Evolutionary conservation across 140 eudicot species (phyloP), one percentile per base, ranked within the genome.

Genomic region (Senecio squalidus): DNA sequence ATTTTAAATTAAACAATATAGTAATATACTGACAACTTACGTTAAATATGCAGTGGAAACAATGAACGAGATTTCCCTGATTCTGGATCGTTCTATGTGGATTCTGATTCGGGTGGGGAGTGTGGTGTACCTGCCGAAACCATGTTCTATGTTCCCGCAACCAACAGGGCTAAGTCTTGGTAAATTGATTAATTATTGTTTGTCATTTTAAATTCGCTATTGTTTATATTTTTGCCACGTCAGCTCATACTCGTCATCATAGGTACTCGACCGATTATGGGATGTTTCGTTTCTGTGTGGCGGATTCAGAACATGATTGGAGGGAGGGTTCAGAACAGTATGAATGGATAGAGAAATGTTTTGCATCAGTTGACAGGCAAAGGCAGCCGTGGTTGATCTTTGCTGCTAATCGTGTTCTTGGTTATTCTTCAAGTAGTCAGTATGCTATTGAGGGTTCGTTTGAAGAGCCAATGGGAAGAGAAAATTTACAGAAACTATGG

Each of bases 311-410:
- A 59, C 83, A 80, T 40, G 87, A 80, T 59, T 76, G 80, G 83
- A 80, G 83, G 55, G 78, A 76, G 58, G 83, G 83, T 21, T 68
- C 83, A 0, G 87, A 80, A 59, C 87, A 80, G 49, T 66, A 72
- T 17, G 34, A 46, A 34, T 80, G 74, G 69, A 46, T 80, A 53
- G 86, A 80, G 64, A 18, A 72, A 28, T 76, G 86, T 50, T 62
- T 80, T 11, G 80, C 86, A 15, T 72, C 82, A 14, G 82, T 60
- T 14, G 80, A 80, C 54, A 64, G 86, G 60, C 75, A 72, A 57
- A 76, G 73, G 63, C 87, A 80, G 10, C 86, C 86, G 6, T 80
- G 86, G 86, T 30, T 80, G 20, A 80, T 80, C 23, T 80, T 80
- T 76, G 66, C 80, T 6, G 80, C 75, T 48, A 75, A 80, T 34